Conservation (phyloP, 2,329 filamentous ascomycete species). For the Penicillium griseofulvum region DNA sequence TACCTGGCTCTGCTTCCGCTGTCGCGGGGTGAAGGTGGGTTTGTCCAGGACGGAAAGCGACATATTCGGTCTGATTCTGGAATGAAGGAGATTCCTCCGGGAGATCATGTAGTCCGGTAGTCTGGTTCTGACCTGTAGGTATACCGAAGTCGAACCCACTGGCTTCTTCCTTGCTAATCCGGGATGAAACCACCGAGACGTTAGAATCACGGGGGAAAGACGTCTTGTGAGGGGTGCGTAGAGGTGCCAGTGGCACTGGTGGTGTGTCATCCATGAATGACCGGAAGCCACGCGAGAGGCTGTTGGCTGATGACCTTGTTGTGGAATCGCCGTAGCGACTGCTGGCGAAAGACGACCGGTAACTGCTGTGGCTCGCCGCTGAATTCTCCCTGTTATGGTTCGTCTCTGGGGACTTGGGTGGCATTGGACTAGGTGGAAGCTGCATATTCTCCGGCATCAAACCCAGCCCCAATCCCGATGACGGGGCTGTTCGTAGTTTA, state of each 20-base stretch:
- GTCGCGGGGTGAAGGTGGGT: conserved; percentile 23
- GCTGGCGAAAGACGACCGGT: conserved; percentile 42
- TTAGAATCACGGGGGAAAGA: conserved; percentile 26
- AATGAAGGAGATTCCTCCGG: conserved; percentile 17
- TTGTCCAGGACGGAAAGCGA: conserved; percentile 17
- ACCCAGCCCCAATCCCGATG: conserved; percentile 12
- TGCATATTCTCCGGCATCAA: conserved; percentile 20
- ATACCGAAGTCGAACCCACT: conserved; percentile 34
- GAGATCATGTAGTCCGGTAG: conserved; percentile 22
- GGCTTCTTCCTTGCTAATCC: conserved; percentile 22
- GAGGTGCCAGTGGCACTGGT: conserved; percentile 30
- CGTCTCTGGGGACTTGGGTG: conserved; percentile 11
- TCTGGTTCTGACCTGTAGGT: conserved; percentile 4
- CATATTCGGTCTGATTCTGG: conserved; percentile 17
- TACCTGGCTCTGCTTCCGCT: conserved; percentile 12
- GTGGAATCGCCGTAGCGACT: conserved; percentile 39
- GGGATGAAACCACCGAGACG: conserved; percentile 22
- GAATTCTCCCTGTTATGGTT: conserved; percentile 25
- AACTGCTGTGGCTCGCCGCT: conserved; percentile 39
- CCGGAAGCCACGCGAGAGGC: conserved; percentile 29
- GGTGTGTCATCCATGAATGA: conserved; percentile 34
- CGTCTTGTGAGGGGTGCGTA: conserved; percentile 19
- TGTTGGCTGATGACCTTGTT: conserved; percentile 35
- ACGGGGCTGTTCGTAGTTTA: conserved; percentile 20
- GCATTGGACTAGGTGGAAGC: conserved; percentile 21